These are phyloP conservation scores for Rhodotorula sp. DNA, from an alignment of 1,284 basidiomycete species.

Conservation along the genomic window DNA sequence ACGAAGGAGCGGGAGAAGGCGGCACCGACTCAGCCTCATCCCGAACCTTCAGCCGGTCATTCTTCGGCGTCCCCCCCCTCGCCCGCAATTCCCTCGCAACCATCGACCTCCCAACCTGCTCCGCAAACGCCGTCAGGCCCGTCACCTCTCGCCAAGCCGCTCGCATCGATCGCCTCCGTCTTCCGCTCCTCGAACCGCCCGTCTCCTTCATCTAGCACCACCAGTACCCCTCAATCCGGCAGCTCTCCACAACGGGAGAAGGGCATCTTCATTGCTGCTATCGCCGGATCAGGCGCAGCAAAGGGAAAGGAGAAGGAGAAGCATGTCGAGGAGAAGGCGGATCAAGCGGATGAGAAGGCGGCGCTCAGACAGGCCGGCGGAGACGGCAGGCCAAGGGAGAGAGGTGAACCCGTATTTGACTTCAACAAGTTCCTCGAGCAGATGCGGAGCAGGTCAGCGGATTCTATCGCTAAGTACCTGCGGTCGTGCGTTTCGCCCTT, in stretches of 20 bases:
- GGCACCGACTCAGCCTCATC: not conserved
- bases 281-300: not conserved
- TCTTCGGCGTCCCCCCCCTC: not conserved
- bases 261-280: slow-evolving; percentile 1
- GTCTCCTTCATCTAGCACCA: not conserved
- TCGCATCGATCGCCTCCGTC: slow-evolving; percentile 34
- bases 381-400: slow-evolving; percentile 4
- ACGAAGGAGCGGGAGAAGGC: not conserved
- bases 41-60: not conserved
- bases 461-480: slow-evolving; percentile 84
- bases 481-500: slow-evolving; percentile 63
- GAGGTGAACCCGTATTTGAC: slow-evolving; percentile 57
- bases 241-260: slow-evolving; percentile 4
- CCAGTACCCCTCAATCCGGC: slow-evolving; percentile 7
- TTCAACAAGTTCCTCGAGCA: slow-evolving; percentile 87
- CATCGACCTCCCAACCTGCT: not conserved
- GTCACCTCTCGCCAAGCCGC: slow-evolving; percentile 16
- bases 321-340: not conserved
- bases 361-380: not conserved
- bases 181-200: slow-evolving; percentile 25
- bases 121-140: slow-evolving; percentile 4
- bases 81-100: not conserved
- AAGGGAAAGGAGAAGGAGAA: slow-evolving; percentile 15
- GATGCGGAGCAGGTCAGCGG: slow-evolving; percentile 77
- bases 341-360: slow-evolving; percentile 2